Evolutionary conservation across 129 eudicot species (phyloP).

Genomic region (Artemisia annua): DNA sequence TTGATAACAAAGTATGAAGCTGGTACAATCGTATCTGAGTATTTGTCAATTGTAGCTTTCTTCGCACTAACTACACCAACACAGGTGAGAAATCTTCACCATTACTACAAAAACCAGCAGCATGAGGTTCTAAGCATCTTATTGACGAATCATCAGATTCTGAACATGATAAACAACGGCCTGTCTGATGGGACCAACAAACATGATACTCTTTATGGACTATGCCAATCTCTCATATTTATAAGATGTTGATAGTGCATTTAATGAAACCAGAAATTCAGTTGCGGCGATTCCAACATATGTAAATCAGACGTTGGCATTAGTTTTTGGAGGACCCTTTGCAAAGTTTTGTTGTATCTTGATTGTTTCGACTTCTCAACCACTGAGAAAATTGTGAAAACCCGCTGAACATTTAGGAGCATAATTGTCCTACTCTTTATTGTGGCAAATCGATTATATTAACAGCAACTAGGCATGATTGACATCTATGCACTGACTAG

Average conservation of each 20-base stretch:
- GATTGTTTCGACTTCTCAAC: slow-evolving; percentile 63
- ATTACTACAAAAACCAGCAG: slow-evolving; percentile 76
- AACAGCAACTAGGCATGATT: too few species aligned
- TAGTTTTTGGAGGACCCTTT: slow-evolving; percentile 39
- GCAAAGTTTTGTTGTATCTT: slow-evolving; percentile 39
- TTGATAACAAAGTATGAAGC: slow-evolving; percentile 20
- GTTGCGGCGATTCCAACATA: too few species aligned
- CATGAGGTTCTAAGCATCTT: slow-evolving; percentile 91
- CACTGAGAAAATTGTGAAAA: slow-evolving; percentile 59
- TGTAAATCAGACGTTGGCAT: slow-evolving; percentile 37
- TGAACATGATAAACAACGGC: slow-evolving; percentile 77
- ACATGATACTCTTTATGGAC: slow-evolving; percentile 72
- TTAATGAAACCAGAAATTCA: too few species aligned
- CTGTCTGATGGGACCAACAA: slow-evolving; percentile 77
- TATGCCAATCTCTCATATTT: slow-evolving; percentile 51
- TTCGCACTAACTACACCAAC: slow-evolving; percentile 44
- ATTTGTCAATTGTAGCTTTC: slow-evolving; percentile 32
- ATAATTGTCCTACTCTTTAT: too few species aligned
- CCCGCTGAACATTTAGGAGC: slow-evolving; percentile 27
- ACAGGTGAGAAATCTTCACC: slow-evolving; percentile 60
- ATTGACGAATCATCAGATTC: slow-evolving; percentile 91
- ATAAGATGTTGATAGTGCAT: too few species aligned
- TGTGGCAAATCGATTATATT: too few species aligned
- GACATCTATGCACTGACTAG: too few species aligned
- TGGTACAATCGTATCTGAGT: slow-evolving; percentile 31